Base-by-base conservation (phyloP, 805 yeast genomes). In the Metahyphopichia silvanorum region DNA sequence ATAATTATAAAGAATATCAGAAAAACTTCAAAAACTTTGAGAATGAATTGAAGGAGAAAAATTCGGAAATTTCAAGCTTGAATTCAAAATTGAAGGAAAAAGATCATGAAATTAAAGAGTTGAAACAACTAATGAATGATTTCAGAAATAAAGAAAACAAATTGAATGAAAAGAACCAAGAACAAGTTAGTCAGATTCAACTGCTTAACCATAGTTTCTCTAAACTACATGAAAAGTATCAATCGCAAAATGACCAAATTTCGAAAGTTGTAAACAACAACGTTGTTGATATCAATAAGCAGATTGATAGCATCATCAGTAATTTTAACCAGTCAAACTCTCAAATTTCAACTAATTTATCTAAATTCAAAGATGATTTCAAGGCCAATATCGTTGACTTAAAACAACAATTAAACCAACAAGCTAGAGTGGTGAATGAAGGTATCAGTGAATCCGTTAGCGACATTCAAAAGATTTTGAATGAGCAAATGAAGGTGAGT, bases 1-100 rank as follows among this genome's bases (percentile, higher is more conserved):
- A 27, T 18, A 27, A 27, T 13, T 27, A 27, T 27, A 18, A 27
- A 11, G 30, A 27, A 11, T 27, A 16, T 20, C 19, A 16, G 15
- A 18, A 12, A 6, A 27, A 18, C 12, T 18, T 27, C 14, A 27
- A 17, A 8, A 27, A 18, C 18, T 27, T 16, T 16, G 30, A 27
- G 14, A 27, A 18, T 16, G 19, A 17, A 11, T 4, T 20, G n/a
- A 18, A 20, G 14, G 30, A 27, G 10, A 16, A 16, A 16, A 20
- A 16, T 1, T 16, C 30, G 5, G 19, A 27, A 27, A 27, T 27
- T 13, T 4, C 14, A 5, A 13, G 6, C 9, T 20, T 27, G 12
- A 16, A 27, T 16, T 3, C 18, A 27, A 16, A 27, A 13, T 11
- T 27, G 4, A 27, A 7, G 6, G 30, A 27, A 20, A 27, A 18